Evolutionary conservation across 257 asterid species (phyloP), one percentile per base, ranked within the genome.

Genomic region (Verbena officinalis): DNA sequence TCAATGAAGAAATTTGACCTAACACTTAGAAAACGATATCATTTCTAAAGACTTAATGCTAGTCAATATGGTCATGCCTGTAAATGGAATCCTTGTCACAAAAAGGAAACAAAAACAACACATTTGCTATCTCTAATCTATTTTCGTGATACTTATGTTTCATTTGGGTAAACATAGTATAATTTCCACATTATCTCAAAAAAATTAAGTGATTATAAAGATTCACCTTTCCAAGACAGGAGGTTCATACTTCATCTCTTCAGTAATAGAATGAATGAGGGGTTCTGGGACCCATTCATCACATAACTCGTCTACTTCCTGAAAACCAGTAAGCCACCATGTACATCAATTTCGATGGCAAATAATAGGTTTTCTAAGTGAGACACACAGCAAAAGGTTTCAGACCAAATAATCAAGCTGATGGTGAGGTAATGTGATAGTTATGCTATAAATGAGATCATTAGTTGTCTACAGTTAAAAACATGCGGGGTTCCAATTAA

Each of bases 301-400:
- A 76, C 96, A 91, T 57, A 93, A 75, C 73, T 93, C 99, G 69
- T 93, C 99, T 63, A 93, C 86, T 85, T 93, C 99, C 99, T 93
- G 75, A 73, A 83, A 50, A 69, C 22, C 59, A 71, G 44, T 61
- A 60, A 59, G 60, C 75, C 69, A n/a, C 20, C 54, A 73, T 62
- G n/a, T n/a, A 52, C 13, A 63, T 58, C 71, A 75, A 60, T 51
- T 56, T 60, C 24, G 20, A 48, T 19, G 64, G 61, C 43, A 34
- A 61, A 51, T 20, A 63, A 38, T 38, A 55, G 40, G 9, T 38
- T 60, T 23, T 22, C 30, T 23, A 60, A 64, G 64, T 21, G 48
- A 67, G 74, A 40, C 19, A 65, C 30, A 33, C 2, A 54, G 52
- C 44, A 74, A 10, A 50, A 42, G 33, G 51, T 40, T 50, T 15